phyloP scores from a whole-genome alignment of 768 basidiomycete species.

The Boletus tomentosulus region DNA sequence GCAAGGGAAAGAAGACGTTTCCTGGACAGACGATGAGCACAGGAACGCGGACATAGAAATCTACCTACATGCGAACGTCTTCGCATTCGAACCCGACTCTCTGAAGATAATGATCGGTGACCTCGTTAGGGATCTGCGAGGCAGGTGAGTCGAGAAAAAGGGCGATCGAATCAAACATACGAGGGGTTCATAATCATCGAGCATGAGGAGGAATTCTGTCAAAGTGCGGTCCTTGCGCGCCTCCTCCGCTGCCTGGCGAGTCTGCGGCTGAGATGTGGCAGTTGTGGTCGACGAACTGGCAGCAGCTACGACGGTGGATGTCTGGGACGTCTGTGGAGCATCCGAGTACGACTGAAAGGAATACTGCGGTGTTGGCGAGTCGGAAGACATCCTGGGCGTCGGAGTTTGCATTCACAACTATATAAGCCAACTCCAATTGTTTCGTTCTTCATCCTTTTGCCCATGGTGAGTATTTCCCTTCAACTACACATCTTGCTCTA shows the following conservation, averaged over 20 bases:
- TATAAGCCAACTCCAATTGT: conserved; percentile 11
- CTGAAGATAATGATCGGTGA: conserved; percentile 96
- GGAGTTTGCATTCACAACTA: conserved; percentile 28
- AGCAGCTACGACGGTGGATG: conserved; percentile 11
- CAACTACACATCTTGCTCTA: conserved; percentile 29
- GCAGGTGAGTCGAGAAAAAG: not conserved
- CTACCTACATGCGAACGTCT: conserved; percentile 80
- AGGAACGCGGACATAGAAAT: conserved; percentile 1
- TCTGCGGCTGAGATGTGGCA: conserved; percentile 35
- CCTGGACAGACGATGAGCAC: conserved; percentile 37
- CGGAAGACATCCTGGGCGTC: conserved; percentile 32
- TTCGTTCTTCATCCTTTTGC: conserved; percentile 5
- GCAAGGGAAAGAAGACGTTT: conserved; percentile 93
- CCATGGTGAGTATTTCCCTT: conserved; percentile 20
- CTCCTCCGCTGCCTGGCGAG: conserved; percentile 72
- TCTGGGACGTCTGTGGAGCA: conserved; percentile 17
- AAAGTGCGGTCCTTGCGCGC: conserved; percentile 86
- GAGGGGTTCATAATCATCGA: conserved; percentile 95
- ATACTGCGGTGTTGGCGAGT: conserved; percentile 30
- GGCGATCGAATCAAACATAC: conserved; percentile 41
- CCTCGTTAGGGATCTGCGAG: conserved; percentile 89
- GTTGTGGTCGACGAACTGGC: conserved; percentile 18
- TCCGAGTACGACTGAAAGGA: conserved; percentile 18
- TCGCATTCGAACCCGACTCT: conserved; percentile 94
- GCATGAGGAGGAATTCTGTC: conserved; percentile 91